phyloP scores from a whole-genome alignment of 441 rosid genomes.

The Omphalea diandra region DNA sequence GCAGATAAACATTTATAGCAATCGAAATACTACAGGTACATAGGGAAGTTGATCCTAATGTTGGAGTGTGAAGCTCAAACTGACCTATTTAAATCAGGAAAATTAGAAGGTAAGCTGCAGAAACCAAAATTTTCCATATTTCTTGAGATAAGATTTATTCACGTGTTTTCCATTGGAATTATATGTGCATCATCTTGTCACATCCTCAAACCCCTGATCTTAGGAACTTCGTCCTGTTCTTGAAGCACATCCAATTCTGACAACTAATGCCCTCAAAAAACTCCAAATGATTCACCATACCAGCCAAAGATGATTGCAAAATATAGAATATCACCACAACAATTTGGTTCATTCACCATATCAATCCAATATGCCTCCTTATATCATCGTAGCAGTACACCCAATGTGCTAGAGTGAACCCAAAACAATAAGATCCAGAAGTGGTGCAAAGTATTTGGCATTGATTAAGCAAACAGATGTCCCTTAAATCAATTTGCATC shows the following conservation, averaged over 20 bases:
- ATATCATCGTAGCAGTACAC: not conserved
- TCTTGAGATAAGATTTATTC: not conserved
- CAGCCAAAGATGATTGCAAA: not conserved
- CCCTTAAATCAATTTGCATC: not conserved
- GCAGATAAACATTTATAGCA: not conserved
- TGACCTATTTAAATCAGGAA: not conserved
- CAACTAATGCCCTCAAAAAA: not conserved
- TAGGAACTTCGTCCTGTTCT: no score
- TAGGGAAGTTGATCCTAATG: not conserved
- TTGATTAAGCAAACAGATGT: not conserved
- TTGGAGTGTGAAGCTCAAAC: not conserved
- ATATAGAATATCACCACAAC: not conserved
- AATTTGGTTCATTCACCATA: not conserved
- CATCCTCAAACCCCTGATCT: not conserved
- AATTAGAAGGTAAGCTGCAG: constrained; percentile 6
- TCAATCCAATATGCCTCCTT: not conserved
- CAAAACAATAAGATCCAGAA: not conserved
- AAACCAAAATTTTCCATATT: constrained; percentile 7
- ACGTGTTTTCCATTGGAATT: not conserved
- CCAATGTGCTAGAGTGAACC: not conserved
- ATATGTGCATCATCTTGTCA: not conserved
- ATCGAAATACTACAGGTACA: not conserved
- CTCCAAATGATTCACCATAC: not conserved
- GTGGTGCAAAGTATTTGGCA: not conserved
- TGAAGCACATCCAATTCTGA: not conserved